Evolutionary conservation across 1,139 yeast species (phyloP).

Genomic region (Yamadazyma songkhlaensis): DNA sequence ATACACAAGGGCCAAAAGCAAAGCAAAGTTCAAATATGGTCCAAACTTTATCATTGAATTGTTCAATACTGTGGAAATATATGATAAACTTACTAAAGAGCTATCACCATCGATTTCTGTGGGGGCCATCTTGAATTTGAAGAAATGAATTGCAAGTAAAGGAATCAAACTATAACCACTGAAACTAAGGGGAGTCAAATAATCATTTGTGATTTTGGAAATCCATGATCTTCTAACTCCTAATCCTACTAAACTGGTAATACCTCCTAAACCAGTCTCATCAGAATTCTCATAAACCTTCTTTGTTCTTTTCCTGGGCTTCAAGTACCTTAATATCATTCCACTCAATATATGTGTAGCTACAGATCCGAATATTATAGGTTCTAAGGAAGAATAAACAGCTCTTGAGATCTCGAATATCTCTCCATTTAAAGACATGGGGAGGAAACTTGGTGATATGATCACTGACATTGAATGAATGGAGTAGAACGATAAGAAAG

Average conservation of each 20-base stretch:
- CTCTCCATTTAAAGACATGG: conserved; percentile 48
- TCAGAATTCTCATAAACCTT: conserved; percentile 25
- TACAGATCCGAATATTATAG: conserved; percentile 43
- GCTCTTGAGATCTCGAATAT: conserved; percentile 60
- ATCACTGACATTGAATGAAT: conserved; percentile 59
- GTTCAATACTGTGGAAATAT: conserved; percentile 44
- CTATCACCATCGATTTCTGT: conserved; percentile 60
- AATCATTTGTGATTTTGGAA: conserved; percentile 21
- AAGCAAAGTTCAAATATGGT: conserved; percentile 19
- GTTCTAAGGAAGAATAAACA: conserved; percentile 57
- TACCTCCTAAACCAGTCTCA: conserved; percentile 59
- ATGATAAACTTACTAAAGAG: conserved; percentile 53
- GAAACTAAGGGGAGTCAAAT: conserved; percentile 48
- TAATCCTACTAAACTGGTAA: conserved; percentile 50
- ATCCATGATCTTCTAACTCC: conserved; percentile 50
- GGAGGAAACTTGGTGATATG: conserved; percentile 49
- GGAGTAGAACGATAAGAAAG: conserved; percentile 55
- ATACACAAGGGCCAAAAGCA: conserved; percentile 22
- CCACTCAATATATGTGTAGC: conserved; percentile 56
- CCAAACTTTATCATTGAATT: conserved; percentile 18
- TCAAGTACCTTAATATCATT: conserved; percentile 38
- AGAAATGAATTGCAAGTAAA: conserved; percentile 45
- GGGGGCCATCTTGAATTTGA: conserved; percentile 51
- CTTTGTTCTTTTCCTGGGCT: conserved; percentile 4
- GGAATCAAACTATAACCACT: conserved; percentile 58